phyloP scores from a whole-genome alignment of 2,329 filamentous ascomycete species.

The Monilinia polystroma region DNA sequence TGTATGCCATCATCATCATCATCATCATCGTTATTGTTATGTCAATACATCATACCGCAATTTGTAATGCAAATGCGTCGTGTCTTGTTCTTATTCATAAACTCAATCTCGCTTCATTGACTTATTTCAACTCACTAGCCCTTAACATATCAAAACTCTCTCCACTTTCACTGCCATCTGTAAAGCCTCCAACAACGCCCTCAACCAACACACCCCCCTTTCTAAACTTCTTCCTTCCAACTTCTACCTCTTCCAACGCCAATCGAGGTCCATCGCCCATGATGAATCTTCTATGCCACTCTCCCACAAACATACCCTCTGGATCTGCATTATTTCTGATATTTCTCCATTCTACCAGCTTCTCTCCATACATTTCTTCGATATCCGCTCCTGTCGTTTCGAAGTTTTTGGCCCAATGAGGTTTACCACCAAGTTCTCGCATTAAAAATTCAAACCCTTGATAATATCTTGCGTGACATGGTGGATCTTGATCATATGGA shows the following conservation, averaged over 20 bases:
- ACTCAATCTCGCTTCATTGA: background rate
- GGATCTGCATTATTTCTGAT: constrained; percentile 72
- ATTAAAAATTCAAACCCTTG: constrained; percentile 89
- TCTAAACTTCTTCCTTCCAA: constrained; percentile 29
- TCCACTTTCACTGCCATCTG: constrained; percentile 29
- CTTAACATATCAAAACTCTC: constrained; percentile 38
- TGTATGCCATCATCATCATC: no score
- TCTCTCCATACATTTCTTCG: constrained; percentile 65
- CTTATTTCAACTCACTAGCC: constrained; percentile 27
- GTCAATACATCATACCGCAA: no score
- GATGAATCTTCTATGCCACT: constrained; percentile 79
- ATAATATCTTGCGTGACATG: constrained; percentile 76
- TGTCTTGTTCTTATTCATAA: background rate
- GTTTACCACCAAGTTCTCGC: constrained; percentile 76
- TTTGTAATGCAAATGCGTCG: no score
- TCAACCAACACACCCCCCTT: constrained; percentile 35
- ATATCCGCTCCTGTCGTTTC: constrained; percentile 60
- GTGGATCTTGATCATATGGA: constrained; percentile 75
- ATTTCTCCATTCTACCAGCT: constrained; percentile 64
- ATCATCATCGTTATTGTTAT: no score
- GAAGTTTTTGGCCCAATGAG: constrained; percentile 96
- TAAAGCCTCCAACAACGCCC: constrained; percentile 27
- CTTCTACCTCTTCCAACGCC: constrained; percentile 37
- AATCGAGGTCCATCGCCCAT: constrained; percentile 41
- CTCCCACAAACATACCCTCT: constrained; percentile 83